phyloP scores from a whole-genome alignment of 352 stramenopile genomes.

The Bremia lactucae region DNA sequence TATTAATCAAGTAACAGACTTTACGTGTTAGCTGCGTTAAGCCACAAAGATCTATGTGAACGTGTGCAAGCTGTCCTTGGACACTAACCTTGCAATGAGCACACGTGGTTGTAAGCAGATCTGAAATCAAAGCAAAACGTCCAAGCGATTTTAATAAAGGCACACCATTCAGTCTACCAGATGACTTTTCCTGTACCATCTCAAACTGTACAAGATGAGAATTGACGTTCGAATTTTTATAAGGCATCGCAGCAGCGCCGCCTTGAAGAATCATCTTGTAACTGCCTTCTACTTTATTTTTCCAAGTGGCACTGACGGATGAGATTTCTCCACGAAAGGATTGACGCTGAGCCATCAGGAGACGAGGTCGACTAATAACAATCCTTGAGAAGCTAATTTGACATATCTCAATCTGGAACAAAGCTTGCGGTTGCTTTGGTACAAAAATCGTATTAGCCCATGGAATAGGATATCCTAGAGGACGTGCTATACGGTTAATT shows the following conservation, averaged over 20 bases:
- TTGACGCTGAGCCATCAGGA: constrained; percentile 21
- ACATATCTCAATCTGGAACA: constrained; percentile 29
- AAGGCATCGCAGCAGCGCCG: constrained; percentile 9
- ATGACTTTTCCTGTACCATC: constrained; percentile 24
- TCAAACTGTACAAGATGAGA: constrained; percentile 15
- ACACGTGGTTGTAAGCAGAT: constrained; percentile 5
- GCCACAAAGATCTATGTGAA: constrained; percentile 14
- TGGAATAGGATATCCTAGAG: constrained; percentile 16
- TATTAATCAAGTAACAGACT: constrained; percentile 7
- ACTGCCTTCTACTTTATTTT: constrained; percentile 2
- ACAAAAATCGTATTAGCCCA: constrained; percentile 3
- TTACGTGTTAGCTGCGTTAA: constrained; percentile 4
- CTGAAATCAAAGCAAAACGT: constrained; percentile 17
- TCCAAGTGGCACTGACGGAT: constrained; percentile 19
- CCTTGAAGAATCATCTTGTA: constrained; percentile 20
- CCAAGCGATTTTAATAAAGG: constrained; percentile 12
- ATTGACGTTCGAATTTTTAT: constrained; percentile 3
- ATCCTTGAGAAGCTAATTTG: constrained; percentile 8
- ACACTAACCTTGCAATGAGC: constrained; percentile 11
- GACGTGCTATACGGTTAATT: constrained; percentile 5
- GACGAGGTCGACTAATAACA: constrained; percentile 9
- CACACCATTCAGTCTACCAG: constrained; percentile 10
- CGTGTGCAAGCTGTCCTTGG: constrained; percentile 5
- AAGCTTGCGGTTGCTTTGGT: background rate
- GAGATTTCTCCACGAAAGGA: constrained; percentile 16